Conservation (phyloP, 345 rosid genomes). For the Eucalyptus regnans region DNA sequence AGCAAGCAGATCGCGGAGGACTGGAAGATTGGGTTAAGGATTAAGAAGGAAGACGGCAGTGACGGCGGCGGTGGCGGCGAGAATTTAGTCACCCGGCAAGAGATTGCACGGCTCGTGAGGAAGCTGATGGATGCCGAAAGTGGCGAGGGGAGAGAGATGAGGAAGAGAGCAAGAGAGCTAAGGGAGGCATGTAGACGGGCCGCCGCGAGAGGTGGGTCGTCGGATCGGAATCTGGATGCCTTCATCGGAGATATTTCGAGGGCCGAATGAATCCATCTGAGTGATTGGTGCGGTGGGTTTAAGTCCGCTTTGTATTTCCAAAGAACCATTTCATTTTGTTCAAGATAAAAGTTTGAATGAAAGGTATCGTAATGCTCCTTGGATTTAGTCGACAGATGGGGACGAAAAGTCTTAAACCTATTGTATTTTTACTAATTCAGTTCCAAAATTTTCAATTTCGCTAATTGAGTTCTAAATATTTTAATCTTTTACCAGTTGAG, state of each 20-base stretch:
- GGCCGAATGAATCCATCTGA: background rate
- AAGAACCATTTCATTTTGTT: background rate
- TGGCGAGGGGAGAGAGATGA: slow-evolving; percentile 3
- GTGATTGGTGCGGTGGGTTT: background rate
- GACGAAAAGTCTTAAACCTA: accelerated
- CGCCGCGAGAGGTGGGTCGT: slow-evolving; percentile 5
- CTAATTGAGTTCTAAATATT: no score
- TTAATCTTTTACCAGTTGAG: no score
- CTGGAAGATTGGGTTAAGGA: slow-evolving; percentile 9
- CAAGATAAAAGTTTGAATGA: background rate
- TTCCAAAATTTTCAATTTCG: accelerated
- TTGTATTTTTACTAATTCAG: no score
- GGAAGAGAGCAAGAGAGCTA: slow-evolving; percentile 3
- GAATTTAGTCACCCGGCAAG: background rate
- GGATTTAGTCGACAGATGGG: background rate
- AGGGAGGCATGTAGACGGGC: slow-evolving; percentile 1
- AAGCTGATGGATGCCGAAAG: slow-evolving; percentile 4
- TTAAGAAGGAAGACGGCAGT: background rate
- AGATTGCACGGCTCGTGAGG: background rate
- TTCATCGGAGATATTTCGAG: background rate
- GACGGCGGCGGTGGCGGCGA: background rate
- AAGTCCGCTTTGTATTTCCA: background rate
- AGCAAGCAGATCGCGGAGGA: slow-evolving; percentile 1
- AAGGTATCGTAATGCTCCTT: background rate
- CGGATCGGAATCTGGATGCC: background rate